Base-by-base conservation (phyloP, 2,329 filamentous ascomycete genomes). In the Pestalotiopsis sp. region DNA sequence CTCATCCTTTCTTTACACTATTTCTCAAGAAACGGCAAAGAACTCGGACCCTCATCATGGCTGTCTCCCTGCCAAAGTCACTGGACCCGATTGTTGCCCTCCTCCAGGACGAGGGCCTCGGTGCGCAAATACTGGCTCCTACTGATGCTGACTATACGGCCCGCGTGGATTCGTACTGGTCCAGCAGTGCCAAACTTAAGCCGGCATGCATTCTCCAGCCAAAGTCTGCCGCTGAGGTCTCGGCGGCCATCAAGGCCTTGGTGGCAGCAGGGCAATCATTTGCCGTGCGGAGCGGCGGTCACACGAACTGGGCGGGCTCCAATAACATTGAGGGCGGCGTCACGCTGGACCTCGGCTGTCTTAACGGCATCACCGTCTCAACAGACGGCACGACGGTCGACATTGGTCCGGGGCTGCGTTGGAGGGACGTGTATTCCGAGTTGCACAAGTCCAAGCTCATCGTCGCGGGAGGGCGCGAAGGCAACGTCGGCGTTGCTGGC, bases 401-500 rank as follows among this genome's bases (percentile, higher is more conserved):
- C 17, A 66, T 66, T 4, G 63, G 49, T 6, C 63, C 63, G 4
- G 45, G 63, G 4, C 25, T 45, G n/a, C 63, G 63, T 13, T 66
- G 63, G 63, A 27, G 25, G 11, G 63, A 66, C 11, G 63, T 66
- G 9, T 66, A 56, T n/a, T 45, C 25, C 1, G 63, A 66, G 45
- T 27, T 66, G 31, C 49, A 57, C 39, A 57, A 66, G 25, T 23
- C 13, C 45, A 25, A 66, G 3, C 41, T 41, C 36, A 45, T 31
- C 13, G 63, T 66, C 13, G 63, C 63, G 23, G 63, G 63, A 13
- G 63, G 63, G 4, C 63, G 63, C 1, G 63, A 66, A 25, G 71
- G 69, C 36, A 70, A 69, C n/a, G 70, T 72, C 7, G 72, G 72
- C 1, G 69, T 69, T 13, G 72, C 68, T 38, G 72, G 72, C 1